Conservation (phyloP, 2,329 filamentous ascomycete genomes). For the Cladosporium sp. region DNA sequence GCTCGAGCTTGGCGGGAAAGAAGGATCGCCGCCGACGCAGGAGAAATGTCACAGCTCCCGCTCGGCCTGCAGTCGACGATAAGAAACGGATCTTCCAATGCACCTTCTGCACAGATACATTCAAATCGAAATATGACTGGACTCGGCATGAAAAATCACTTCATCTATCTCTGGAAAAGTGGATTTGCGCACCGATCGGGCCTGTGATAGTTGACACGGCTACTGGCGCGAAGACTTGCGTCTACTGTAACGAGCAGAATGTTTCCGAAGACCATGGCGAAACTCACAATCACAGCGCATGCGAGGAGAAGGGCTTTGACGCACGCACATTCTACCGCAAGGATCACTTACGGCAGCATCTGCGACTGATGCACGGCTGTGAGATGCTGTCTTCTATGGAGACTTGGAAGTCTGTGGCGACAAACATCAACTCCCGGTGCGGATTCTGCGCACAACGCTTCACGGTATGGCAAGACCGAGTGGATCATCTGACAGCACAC, state of each 20-base stretch:
- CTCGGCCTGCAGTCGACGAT: conserved; percentile 39
- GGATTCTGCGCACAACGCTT: conserved; percentile 54
- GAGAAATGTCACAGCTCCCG: conserved; percentile 30
- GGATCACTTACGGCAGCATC: conserved; percentile 62
- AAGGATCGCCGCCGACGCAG: conserved; percentile 57
- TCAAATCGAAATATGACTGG: conserved; percentile 61
- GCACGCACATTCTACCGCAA: conserved; percentile 66
- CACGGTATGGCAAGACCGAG: conserved; percentile 52
- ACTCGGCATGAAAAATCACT: conserved; percentile 65
- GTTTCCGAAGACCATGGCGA: conserved; percentile 59
- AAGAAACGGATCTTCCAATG: conserved; percentile 55
- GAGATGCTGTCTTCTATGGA: conserved; percentile 65
- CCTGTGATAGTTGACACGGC: conserved; percentile 56
- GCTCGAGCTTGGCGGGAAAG: conserved; percentile 53
- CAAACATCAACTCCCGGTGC: conserved; percentile 55
- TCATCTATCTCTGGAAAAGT: conserved; percentile 66
- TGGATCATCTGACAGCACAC: conserved; percentile 56
- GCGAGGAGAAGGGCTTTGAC: conserved; percentile 64
- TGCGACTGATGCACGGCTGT: conserved; percentile 60
- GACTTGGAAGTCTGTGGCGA: conserved; percentile 61
- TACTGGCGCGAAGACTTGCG: conserved; percentile 59
- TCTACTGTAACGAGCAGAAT: conserved; percentile 58
- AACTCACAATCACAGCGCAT: conserved; percentile 61
- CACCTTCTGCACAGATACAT: conserved; percentile 59
- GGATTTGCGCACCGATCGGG: conserved; percentile 61